A percentile compares a stretch with the other conserved stretches of the same genome.
Evolutionary conservation across 2,329 filamentous ascomycete genomes (phyloP).

Genomic region (Neopestalotiopsis sp.): DNA sequence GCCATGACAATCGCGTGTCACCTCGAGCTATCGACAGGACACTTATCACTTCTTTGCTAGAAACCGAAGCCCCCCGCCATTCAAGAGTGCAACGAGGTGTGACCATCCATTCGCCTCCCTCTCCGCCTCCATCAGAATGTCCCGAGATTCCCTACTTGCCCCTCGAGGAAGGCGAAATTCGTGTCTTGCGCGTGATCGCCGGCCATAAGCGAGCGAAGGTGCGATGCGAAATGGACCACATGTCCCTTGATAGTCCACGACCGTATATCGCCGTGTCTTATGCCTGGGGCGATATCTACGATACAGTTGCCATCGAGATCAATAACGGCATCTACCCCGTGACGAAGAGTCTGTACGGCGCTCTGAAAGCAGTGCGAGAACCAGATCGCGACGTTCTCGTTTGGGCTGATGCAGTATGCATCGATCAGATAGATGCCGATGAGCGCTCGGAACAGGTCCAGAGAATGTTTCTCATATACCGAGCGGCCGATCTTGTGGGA

Average conservation of each 20-base stretch:
- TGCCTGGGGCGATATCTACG: background rate
- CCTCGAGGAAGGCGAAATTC: too few species aligned
- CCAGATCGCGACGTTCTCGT: background rate
- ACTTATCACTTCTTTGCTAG: too few species aligned
- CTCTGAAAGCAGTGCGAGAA: background rate
- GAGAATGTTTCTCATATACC: background rate
- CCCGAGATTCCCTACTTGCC: too few species aligned
- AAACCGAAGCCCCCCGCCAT: too few species aligned
- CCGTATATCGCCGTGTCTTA: background rate
- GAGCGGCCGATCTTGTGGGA: background rate
- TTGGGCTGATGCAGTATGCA: background rate
- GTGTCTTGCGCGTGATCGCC: too few species aligned
- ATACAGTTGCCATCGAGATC: background rate
- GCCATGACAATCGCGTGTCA: too few species aligned
- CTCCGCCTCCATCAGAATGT: too few species aligned
- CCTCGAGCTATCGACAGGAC: too few species aligned
- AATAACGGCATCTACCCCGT: background rate
- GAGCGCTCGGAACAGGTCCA: conserved; percentile 5
- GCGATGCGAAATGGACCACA: background rate
- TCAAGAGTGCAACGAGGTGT: too few species aligned
- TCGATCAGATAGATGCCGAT: background rate
- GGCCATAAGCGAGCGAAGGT: too few species aligned
- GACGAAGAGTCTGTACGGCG: background rate
- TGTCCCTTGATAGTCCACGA: background rate
- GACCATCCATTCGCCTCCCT: too few species aligned